A percentile compares a stretch with the other conserved stretches of the same genome.
Conservation (phyloP, 2,329 filamentous ascomycete species). For the Aspergillus alliaceus region DNA sequence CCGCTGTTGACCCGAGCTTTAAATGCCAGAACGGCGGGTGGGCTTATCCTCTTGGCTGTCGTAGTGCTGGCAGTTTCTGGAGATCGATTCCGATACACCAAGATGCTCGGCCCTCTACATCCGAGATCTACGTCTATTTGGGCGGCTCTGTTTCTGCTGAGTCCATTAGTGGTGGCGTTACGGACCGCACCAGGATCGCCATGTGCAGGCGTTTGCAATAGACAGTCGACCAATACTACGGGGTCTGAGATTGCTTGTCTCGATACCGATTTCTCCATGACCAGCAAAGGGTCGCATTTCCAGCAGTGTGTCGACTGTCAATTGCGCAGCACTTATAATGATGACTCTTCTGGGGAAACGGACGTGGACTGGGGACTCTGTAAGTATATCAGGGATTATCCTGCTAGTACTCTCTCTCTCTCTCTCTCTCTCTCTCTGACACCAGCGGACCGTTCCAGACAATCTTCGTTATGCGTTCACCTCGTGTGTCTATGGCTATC, state of each 20-base stretch:
- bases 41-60: conserved; percentile 2
- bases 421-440: too few species aligned
- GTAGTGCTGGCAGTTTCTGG: conserved; percentile 1
- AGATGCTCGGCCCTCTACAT: conserved; percentile 21
- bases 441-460: conserved; percentile 29
- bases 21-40: conserved; percentile 11
- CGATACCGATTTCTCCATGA: conserved; percentile 37
- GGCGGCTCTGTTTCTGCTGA: conserved; percentile 20
- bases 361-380: conserved; percentile 49
- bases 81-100: conserved; percentile 5
- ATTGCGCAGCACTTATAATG: conserved; percentile 39
- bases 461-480: conserved; percentile 48
- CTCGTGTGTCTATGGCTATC: conserved; percentile 45
- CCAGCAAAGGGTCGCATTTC: conserved; percentile 36
- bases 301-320: conserved; percentile 44
- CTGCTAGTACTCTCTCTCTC: background rate
- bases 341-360: conserved; percentile 35
- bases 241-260: conserved; percentile 42
- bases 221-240: conserved; percentile 37
- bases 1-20: background rate
- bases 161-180: conserved; percentile 26
- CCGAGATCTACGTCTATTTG: conserved; percentile 17
- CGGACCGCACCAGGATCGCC: conserved; percentile 39
- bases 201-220: conserved; percentile 35
- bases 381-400: conserved; percentile 28